phyloP scores from a whole-genome alignment of 306 rosid genomes.

The Cucurbita maxima region DNA sequence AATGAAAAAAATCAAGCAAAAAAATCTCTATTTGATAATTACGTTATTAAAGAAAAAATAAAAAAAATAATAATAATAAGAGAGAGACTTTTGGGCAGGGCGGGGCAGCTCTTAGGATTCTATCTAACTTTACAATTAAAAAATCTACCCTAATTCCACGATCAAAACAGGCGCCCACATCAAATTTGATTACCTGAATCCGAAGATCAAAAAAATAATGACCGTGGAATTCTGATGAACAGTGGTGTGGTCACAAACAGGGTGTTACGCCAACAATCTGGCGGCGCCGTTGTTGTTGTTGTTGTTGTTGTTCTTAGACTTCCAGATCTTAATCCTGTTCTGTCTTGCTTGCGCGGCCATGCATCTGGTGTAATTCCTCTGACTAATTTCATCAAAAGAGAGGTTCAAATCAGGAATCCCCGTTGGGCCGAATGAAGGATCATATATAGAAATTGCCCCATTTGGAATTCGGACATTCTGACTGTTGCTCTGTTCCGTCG shows the following conservation, averaged over 20 bases:
- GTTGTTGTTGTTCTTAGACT: constrained; percentile 17
- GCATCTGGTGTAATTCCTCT: constrained; percentile 4
- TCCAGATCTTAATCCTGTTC: constrained; percentile 30
- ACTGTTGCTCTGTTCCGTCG: not conserved
- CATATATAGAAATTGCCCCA: not conserved
- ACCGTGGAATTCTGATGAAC: not conserved
- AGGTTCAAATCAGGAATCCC: constrained; percentile 41
- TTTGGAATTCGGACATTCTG: constrained; percentile 1
- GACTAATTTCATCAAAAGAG: not conserved
- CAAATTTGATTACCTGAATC: not conserved
- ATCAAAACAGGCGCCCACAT: not conserved
- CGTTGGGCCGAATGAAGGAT: constrained; percentile 1
- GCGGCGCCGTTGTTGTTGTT: constrained; percentile 14
- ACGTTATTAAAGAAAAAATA: not conserved
- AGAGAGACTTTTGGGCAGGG: not conserved
- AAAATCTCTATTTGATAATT: not conserved
- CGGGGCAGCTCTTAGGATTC: not conserved
- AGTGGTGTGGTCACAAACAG: not conserved
- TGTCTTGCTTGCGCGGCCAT: constrained; percentile 37
- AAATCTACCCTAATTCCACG: not conserved
- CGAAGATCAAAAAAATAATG: not conserved
- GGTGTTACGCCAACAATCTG: constrained; percentile 8
- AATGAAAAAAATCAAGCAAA: not conserved
- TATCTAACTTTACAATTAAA: not conserved
- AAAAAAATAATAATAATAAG: too few relatives aligned